Base-by-base conservation (phyloP, 1,139 yeast species). In the Kluyveromyces sp. region DNA sequence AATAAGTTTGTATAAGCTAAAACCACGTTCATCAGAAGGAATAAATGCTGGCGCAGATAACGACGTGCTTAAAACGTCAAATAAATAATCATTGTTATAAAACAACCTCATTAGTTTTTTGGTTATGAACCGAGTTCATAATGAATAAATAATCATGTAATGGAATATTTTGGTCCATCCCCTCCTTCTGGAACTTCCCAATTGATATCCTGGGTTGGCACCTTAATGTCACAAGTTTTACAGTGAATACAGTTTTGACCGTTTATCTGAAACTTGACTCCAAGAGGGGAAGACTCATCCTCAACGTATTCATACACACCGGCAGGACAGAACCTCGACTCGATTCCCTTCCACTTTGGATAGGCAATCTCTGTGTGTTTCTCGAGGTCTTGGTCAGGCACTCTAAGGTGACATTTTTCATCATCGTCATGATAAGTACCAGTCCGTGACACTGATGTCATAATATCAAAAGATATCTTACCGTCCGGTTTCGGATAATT, bases 151-250 rank as follows among this genome's bases (percentile, higher is more conserved):
- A 16, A 12, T 49, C 42, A 61, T 16, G 66, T 63, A 55, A 63
- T 55, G 32, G 64, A 56, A 64, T 89, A 89, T 64, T 89, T 92
- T 47, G 98, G 98, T 8, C 98, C 98, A 61, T 83, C 97, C 33
- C 97, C 96, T 49, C 98, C 97, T 68, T 92, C 97, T 3, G 98
- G 98, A 13, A 87, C 95, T 7, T 80, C 76, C 98, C 98, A 92
- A 60, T 77, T 75, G 50, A 92, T 92, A 61, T 89, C 96, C 66
- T 89, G 96, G 0, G 87, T 73, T 8, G 98, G 98, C 13, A 83
- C 94, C 66, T 92, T 92, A 63, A 92, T 92, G 66, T 92, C 98
- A 70, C 98, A 92, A 1, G 97, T 89, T 67, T 92, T 92, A 69
- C 98, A 92, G 65, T 92, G 98, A 52, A 92, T 88, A 69, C 98